These are phyloP conservation scores for Euptelea pleiosperma DNA, from an alignment of 164 flowering plant species.

Conservation along the genomic window DNA sequence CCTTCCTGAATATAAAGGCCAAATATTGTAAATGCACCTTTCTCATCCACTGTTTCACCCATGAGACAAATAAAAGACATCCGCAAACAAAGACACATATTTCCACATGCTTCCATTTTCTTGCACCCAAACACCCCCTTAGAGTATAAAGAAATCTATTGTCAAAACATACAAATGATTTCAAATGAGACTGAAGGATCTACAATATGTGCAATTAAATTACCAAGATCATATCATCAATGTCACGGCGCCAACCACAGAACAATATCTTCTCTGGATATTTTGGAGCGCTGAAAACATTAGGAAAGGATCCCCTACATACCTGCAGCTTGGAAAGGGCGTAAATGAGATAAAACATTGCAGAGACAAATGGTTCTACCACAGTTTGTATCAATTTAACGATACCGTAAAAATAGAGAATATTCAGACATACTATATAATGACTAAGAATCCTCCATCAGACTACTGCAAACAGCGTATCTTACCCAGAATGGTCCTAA, in stretches of 20 bases:
- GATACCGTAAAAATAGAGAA: background rate
- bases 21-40: too few species aligned
- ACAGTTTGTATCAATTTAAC: background rate
- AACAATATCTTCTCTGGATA: constrained; percentile 89
- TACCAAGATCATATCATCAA: constrained; percentile 96
- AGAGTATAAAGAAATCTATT: background rate
- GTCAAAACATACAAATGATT: background rate
- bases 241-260: constrained; percentile 98
- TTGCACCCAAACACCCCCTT: background rate
- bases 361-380: background rate
- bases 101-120: background rate
- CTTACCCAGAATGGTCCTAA: too few species aligned
- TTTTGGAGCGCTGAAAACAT: constrained; percentile 50
- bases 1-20: background rate
- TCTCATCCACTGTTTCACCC: too few species aligned
- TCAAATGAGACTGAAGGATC: constrained; percentile 1
- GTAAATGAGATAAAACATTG: constrained; percentile 9
- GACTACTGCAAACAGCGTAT: too few species aligned
- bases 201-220: constrained; percentile 7
- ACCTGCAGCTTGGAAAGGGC: constrained; percentile 42
- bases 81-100: background rate
- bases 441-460: too few species aligned
- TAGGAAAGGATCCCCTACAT: constrained; percentile 41
- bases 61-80: background rate
- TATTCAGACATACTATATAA: too few species aligned